phyloP scores from a whole-genome alignment of 2,329 filamentous ascomycete species.

The Neonectria ditissima region DNA sequence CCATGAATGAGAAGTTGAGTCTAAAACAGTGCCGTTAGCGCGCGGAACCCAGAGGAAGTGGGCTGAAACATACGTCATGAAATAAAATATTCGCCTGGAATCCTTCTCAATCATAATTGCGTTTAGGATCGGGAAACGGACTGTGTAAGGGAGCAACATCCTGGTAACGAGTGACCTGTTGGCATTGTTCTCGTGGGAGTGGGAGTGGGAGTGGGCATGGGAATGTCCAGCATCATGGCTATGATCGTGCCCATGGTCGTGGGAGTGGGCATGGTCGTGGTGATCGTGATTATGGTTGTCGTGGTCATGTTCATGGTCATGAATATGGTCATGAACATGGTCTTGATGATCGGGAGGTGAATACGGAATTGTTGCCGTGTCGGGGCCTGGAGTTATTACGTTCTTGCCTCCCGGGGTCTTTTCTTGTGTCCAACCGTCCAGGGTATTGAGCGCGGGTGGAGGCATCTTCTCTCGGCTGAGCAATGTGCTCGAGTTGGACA shows the following conservation, averaged over 20 bases:
- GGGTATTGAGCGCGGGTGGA: conserved; percentile 49
- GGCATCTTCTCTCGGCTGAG: conserved; percentile 47
- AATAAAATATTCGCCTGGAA: conserved; percentile 95
- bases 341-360: conserved; percentile 47
- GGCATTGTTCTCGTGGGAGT: conserved; percentile 54
- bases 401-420: conserved; percentile 56
- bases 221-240: conserved; percentile 38
- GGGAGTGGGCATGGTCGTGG: conserved; percentile 43
- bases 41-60: conserved; percentile 21
- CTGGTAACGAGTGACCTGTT: conserved; percentile 77
- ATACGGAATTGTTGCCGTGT: conserved; percentile 45
- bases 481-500: conserved; percentile 46
- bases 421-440: conserved; percentile 56
- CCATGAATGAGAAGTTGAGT: conserved; percentile 95
- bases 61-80: conserved; percentile 77
- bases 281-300: conserved; percentile 42
- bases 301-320: conserved; percentile 48
- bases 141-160: conserved; percentile 76
- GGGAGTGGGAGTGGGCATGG: conserved; percentile 41
- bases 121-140: conserved; percentile 81
- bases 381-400: conserved; percentile 51
- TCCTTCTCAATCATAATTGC: conserved; percentile 91
- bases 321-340: conserved; percentile 42
- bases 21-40: conserved; percentile 56
- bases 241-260: conserved; percentile 43